phyloP scores from a whole-genome alignment of 129 eudicot genomes.

The Rutidosis leptorrhynchoides region DNA sequence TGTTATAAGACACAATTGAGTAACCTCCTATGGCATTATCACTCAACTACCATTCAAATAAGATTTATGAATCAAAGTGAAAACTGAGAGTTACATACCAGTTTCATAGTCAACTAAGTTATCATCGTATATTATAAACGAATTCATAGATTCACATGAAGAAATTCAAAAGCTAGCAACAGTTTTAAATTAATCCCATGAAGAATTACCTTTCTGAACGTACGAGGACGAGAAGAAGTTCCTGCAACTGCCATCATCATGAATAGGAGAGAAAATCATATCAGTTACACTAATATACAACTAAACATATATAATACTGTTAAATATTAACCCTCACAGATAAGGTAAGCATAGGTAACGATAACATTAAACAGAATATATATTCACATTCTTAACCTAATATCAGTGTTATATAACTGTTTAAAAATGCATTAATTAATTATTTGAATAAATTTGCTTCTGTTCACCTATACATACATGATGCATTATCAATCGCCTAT shows the following conservation, averaged over 20 bases:
- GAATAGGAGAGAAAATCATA: neutral
- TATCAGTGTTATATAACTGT: neutral
- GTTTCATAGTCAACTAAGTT: neutral
- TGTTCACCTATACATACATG: no score
- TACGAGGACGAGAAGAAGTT: slow-evolving; percentile 80
- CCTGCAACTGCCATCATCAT: slow-evolving; percentile 73
- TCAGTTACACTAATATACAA: slow-evolving; percentile 3
- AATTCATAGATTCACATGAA: neutral
- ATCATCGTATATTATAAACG: neutral
- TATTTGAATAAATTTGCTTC: neutral
- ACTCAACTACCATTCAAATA: neutral
- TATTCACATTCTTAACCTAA: neutral
- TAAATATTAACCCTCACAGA: neutral
- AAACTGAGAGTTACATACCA: neutral
- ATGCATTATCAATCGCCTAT: no score
- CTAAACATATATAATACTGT: neutral
- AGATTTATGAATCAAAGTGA: neutral
- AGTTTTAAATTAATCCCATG: neutral
- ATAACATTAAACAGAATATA: neutral
- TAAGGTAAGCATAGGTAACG: neutral
- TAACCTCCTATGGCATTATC: no score
- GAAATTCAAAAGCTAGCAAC: neutral
- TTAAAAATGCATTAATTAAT: neutral
- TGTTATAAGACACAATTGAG: no score
- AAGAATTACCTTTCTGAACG: slow-evolving; percentile 60